Base-by-base conservation (phyloP, 495 filamentous ascomycete species). In the Daldinia childiae region DNA sequence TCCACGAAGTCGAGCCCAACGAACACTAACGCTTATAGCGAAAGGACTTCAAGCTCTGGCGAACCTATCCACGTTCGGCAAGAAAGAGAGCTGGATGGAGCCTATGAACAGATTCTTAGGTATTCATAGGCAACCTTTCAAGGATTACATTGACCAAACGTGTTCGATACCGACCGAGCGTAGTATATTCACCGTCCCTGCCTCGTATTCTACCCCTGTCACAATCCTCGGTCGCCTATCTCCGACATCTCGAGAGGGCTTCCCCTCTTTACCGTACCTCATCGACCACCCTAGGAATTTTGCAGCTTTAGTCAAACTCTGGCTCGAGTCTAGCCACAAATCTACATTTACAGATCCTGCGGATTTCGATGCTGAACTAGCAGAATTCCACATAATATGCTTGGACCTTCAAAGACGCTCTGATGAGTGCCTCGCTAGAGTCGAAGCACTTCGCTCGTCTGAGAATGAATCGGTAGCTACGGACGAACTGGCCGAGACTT, bases 31-130 rank as follows among this genome's bases (percentile, higher is more conserved):
- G 0, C 87, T 99, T 52, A 93, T 98, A 70, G 93, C 95, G 12
- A 99, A 99, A 82, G 91, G 92, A 15, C 85, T 99, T n/a, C 95
- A 98, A 81, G 94, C 92, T 15, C 84, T 99, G 41, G 95, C 95
- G 19, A 98, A 98, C 75, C 89, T 98, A 81, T 92, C 92, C 11
- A 93, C 89, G 2, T 98, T 98, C 68, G 96, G 95, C 62, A 92
- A 90, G 74, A 98, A 98, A 78, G 95, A 98, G 78, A 87, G 90
- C 4, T 99, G 95, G 94, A 99, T 99, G 95, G 96, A 97, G 79
- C 93, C 93, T 4, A 98, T 98, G 96, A 99, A 98, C 75, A 86
- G 85, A 11, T 93, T 93, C 71, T 82, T 93, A 62, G 72, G 74
- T 9, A 79, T 83, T n/a, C 84, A 91, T 64, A 81, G 89, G 8